Base-by-base conservation (phyloP, 495 filamentous ascomycete species). In the Aspergillus heteromorphus region DNA sequence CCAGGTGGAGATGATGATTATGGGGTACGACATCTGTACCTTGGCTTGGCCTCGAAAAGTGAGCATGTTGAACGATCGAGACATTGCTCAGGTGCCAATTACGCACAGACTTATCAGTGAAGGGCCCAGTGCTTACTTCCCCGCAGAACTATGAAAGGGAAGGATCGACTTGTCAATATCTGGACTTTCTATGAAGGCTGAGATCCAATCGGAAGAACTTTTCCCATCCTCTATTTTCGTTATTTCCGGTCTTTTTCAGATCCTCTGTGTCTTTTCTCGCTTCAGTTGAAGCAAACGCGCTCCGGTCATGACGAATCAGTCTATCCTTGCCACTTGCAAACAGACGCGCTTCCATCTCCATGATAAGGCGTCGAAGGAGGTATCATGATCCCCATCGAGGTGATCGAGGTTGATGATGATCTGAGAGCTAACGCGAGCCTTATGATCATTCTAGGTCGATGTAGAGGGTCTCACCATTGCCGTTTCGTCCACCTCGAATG, bases 401-500 rank as follows among this genome's bases (percentile, higher is more conserved):
- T 31, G 11, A 11, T 13, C 29, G 13, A 1, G 4, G 4, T 18
- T 11, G 2, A 0, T 20, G 10, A 1, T 25, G 6, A 38, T 38
- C 4, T 14, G 34, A 5, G n/a, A 42, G 40, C 19, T 51, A 29
- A 58, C 29, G 1, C 43, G 54, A 25, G 29, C 4, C 18, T 16
- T 2, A 27, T 1, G 17, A 18, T n/a, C 40, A 55, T 13, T 41
- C 17, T 45, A 89, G 85, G 72, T 89, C 31, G 84, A 87, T 62
- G 80, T 89, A 31, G 79, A 85, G 48, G 83, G 82, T 14, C 71
- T 89, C 40, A 79, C 75, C 45, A 86, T 89, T 51, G 76, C 77
- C 11, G 79, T 87, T 45, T 79, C 79, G 1, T 72, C 70, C 0
- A 19, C 58, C 1, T 34, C 45, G 4, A 59, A 66, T 1, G 40